phyloP scores from a whole-genome alignment of 768 basidiomycete genomes.

The Candolleomyces eurysporus region DNA sequence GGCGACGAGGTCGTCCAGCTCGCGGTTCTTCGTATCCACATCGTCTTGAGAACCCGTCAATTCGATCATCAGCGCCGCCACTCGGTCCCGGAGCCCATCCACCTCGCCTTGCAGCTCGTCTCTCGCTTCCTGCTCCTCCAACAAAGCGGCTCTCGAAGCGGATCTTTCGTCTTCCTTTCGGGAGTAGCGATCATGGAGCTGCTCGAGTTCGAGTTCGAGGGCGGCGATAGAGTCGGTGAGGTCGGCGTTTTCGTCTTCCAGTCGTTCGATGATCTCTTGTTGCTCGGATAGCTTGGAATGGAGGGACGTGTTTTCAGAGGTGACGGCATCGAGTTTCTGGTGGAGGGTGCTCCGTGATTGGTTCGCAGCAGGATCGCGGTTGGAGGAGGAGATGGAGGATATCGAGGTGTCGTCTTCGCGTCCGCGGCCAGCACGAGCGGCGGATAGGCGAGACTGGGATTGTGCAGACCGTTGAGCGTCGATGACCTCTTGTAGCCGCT shows the following conservation, averaged over 20 bases:
- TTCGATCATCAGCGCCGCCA: constrained; percentile 80
- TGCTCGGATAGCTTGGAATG: constrained; percentile 54
- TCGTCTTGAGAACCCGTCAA: constrained; percentile 88
- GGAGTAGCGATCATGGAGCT: constrained; percentile 57
- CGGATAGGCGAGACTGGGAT: too few relatives aligned
- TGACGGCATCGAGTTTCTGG: constrained; percentile 54
- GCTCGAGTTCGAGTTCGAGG: constrained; percentile 65
- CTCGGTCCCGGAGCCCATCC: constrained; percentile 69
- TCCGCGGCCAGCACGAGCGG: constrained; percentile 24
- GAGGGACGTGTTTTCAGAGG: constrained; percentile 58
- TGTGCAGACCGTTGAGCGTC: constrained; percentile 37
- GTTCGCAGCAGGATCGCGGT: background rate
- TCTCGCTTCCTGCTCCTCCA: constrained; percentile 71
- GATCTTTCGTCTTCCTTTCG: constrained; percentile 68
- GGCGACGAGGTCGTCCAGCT: constrained; percentile 73
- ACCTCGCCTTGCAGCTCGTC: constrained; percentile 80
- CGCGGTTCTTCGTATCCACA: constrained; percentile 70
- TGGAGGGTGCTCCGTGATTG: constrained; percentile 21
- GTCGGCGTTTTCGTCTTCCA: constrained; percentile 73
- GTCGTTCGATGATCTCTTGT: constrained; percentile 48
- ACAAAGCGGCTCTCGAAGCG: constrained; percentile 65
- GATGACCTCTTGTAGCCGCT: constrained; percentile 58
- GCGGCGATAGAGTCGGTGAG: constrained; percentile 63
- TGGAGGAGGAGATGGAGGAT: background rate
- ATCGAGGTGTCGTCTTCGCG: constrained; percentile 33